Evolutionary conservation across 2,329 filamentous ascomycete genomes (phyloP), one percentile per base, ranked within the genome.

Genomic region (Colletotrichum caudatum): DNA sequence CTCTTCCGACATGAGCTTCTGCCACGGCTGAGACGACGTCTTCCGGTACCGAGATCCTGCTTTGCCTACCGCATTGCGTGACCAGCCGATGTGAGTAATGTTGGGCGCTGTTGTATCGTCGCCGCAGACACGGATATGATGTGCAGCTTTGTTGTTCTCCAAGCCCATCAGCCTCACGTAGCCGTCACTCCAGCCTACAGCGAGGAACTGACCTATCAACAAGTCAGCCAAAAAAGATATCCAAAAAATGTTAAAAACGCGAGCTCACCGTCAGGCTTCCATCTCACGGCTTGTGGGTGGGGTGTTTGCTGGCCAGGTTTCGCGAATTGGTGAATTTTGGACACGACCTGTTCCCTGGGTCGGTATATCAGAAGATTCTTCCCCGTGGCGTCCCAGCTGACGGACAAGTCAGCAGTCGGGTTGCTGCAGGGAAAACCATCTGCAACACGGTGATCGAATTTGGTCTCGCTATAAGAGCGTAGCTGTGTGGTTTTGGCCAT

Each of bases 131-230:
- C 81, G 81, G 76, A 93, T 91, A 76, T 92, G 89, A 79, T 96
- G 92, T 26, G 94, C 90, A 16, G 92, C 89, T 81, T 95, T 97
- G 80, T 91, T 93, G 76, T 90, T 95, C 79, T 96, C 94, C 29
- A 94, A 83, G 72, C 92, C 93, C 79, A 95, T 88, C 46, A 97
- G 83, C 69, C 94, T 90, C 26, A 96, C 89, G 8, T 89, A 88
- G 37, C 93, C 93, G 83, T 97, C 94, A 75, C 89, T 94, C 90
- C 94, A 97, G 57, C 91, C 94, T 18, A 96, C 89, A 18, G 94
- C 94, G 66, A 98, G 87, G 53, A 94, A 90, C 73, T 93, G 92
- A 11, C 92, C 91, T 92, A 37, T 23, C 18, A n/a, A 23, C 12
- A 7, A n/a, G 46, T 73, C 41, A 73, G 46, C 41, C 23, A 7